Base-by-base conservation (phyloP, 306 rosid species). In the Biancaea sappan region DNA sequence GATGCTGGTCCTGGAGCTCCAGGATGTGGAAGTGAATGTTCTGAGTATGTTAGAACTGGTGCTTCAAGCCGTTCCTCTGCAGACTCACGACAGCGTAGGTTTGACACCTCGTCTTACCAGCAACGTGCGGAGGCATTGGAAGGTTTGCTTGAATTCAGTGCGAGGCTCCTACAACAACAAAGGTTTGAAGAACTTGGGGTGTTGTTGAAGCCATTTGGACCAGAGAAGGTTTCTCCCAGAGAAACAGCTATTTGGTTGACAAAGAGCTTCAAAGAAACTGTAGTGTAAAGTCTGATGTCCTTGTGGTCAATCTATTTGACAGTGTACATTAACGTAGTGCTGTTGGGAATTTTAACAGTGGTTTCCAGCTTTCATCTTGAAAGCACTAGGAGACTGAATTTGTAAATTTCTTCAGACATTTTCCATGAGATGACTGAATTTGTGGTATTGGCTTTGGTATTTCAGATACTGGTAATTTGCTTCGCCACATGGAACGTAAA, bases 211-310 rank as follows among this genome's bases (percentile, higher is more conserved):
- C 99, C 99, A 34, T 94, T 94, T 44, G 99, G 99, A 37, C 90
- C 86, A 1, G 99, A 86, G 79, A 94, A 90, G 84, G 99, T 90
- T 80, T 92, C 97, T 73, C 92, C 99, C 0, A 90, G 99, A 41
- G 99, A 94, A 90, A 94, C 95, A 56, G 99, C 99, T 31, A 94
- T 94, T 75, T 94, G 99, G 99, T 86, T 94, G 89, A 80, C 96
- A 31, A 94, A 94, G 85, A 94, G 99, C 89, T 81, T 94, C 78
- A 94, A 90, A 80, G 88, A 94, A 77, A 69, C 80, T 25, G 59
- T 69, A 32, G 73, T 77, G 12, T 68, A 56, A 84, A 63, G 51
- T 69, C 47, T 54, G 32, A 46, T 76, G 32, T 51, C 25, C 65
- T 29, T 61, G 3, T 62, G 57, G 38, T 47, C 66, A 61, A 37